Evolutionary conservation across 2,329 filamentous ascomycete genomes (phyloP).

Genomic region (Magnaporthales sp.): DNA sequence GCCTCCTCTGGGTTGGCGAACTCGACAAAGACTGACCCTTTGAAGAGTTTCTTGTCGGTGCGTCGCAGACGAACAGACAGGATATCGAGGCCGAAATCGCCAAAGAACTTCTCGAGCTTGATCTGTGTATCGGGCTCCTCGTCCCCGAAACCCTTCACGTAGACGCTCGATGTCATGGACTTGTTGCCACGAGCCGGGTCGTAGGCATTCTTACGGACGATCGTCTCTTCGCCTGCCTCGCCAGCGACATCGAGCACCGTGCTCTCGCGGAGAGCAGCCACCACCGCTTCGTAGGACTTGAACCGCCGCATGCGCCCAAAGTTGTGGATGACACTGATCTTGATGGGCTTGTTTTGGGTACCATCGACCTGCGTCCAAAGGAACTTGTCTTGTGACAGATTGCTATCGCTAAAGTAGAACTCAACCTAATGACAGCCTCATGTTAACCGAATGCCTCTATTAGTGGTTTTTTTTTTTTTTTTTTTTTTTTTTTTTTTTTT

Average conservation of each 20-base stretch:
- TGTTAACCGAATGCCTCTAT: background rate
- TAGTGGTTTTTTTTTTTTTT: background rate
- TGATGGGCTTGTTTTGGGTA: constrained; percentile 70
- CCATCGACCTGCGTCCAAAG: constrained; percentile 73
- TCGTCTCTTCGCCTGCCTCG: constrained; percentile 58
- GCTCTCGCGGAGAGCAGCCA: constrained; percentile 75
- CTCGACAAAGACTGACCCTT: constrained; percentile 94
- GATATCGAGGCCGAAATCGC: constrained; percentile 61
- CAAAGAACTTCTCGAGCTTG: constrained; percentile 89
- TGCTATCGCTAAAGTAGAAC: constrained; percentile 92
- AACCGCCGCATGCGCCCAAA: constrained; percentile 98
- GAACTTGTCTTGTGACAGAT: constrained; percentile 82
- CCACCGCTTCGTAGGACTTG: constrained; percentile 75
- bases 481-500: background rate
- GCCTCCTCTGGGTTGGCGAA: constrained; percentile 73
- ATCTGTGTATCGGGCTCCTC: constrained; percentile 82
- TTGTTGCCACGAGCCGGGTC: constrained; percentile 48
- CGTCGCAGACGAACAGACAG: constrained; percentile 84
- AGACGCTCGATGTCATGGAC: constrained; percentile 67
- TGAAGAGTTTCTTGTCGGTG: constrained; percentile 65
- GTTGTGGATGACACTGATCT: constrained; percentile 66
- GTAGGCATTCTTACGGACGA: constrained; percentile 70
- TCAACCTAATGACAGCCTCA: constrained; percentile 58
- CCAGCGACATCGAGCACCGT: constrained; percentile 65
- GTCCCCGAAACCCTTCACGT: constrained; percentile 88